Base-by-base conservation (phyloP, 306 rosid species). In the Gastrolobium villosum region DNA sequence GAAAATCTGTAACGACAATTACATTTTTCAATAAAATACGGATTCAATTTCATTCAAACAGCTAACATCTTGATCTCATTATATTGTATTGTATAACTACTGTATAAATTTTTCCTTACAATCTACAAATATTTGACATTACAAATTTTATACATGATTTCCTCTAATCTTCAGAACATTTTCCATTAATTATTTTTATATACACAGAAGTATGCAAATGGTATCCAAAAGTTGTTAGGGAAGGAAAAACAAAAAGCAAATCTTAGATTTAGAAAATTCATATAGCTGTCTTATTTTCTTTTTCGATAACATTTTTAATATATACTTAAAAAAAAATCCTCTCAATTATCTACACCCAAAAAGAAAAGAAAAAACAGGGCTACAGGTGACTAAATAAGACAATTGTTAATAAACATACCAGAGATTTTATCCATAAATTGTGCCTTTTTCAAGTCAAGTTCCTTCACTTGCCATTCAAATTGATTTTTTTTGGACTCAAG, bases 401-500 rank as follows among this genome's bases (percentile, higher is more conserved):
- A 60, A 32, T 41, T 79, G 57, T 56, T 43, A 73, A 69, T 62
- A 55, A 41, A 76, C 87, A 65, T 86, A 89, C 98, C 90, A 10
- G 67, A 75, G 46, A 88, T 62, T 59, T 81, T 80, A 60, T 84
- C 78, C 4, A 71, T 59, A 64, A 52, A 0, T 2, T 52, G 50
- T 28, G 48, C 35, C 71, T 66, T 63, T 15, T 81, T 75, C 6
- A 69, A 13, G 32, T 26, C 60, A 3, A 77, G 59, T 9, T 46
- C 55, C 1, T 40, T 56, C 77, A 13, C 15, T 31, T 31, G 53
- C 41, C 5, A 32, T 56, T 34, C 75, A 8, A 6, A 50, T 0
- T 10, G 50, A 4, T 70, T 10, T 50, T 39, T n/a, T 20, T 53
- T 15, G n/a, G 20, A 7, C 50, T 69, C 15, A 5, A 70, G 35